Evolutionary conservation across 352 stramenopile genomes (phyloP).

Genomic region (Peronosclerospora sorghi): DNA sequence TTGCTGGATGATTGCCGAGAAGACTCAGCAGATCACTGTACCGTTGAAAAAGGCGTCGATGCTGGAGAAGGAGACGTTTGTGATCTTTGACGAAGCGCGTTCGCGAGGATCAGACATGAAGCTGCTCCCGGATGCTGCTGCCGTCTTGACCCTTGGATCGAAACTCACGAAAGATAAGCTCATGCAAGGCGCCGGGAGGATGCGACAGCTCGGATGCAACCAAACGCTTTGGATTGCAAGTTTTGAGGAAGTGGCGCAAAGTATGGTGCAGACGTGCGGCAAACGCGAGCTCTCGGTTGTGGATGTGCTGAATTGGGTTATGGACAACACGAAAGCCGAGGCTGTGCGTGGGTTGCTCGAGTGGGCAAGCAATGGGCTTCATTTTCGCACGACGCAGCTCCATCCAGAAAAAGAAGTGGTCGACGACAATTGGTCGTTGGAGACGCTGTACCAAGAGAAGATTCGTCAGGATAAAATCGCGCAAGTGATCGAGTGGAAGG

Average conservation of each 20-base stretch:
- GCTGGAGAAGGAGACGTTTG: conserved; percentile 86
- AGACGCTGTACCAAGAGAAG: no score
- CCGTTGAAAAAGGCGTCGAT: no score
- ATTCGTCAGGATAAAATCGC: conserved; percentile 28
- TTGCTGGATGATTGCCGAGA: conserved; percentile 75
- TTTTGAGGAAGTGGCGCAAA: conserved; percentile 76
- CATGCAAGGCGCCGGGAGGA: no score
- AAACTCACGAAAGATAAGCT: conserved; percentile 87
- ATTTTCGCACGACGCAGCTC: conserved; percentile 34
- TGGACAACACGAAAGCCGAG: no score
- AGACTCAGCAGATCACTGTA: conserved; percentile 20
- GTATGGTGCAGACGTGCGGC: conserved; percentile 18
- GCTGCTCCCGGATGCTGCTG: no score
- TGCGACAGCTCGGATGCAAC: no score
- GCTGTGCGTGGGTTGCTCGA: no score
- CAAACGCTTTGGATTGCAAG: no score
- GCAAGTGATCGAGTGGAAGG: conserved; percentile 23
- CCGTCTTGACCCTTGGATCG: conserved; percentile 65
- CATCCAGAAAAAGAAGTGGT: conserved; percentile 20
- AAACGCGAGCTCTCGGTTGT: background rate
- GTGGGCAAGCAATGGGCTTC: conserved; percentile 71
- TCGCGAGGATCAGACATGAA: conserved; percentile 76
- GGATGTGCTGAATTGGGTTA: no score
- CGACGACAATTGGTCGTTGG: no score
- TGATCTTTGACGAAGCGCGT: no score